Evolutionary conservation across 2,329 filamentous ascomycete genomes (phyloP).

Genomic region (Epichloe typhina): DNA sequence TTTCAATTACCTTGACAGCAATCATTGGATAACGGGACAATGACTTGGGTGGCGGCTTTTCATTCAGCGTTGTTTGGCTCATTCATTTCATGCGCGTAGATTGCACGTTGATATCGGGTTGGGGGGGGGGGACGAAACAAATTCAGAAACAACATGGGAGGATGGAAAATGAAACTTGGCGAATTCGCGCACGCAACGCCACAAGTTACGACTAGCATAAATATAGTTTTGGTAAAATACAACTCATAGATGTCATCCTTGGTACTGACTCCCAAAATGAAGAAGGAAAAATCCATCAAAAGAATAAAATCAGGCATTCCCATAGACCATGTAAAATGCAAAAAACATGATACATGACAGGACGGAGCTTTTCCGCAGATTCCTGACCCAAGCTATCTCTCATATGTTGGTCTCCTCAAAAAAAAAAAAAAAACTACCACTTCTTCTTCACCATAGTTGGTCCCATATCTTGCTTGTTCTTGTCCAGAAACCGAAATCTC

Average conservation of each 20-base stretch:
- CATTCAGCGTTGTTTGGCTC: not conserved
- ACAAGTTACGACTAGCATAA: not conserved
- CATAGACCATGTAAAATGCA: not conserved
- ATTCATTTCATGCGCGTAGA: not conserved
- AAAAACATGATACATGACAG: slow-evolving; percentile 5
- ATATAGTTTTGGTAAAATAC: not conserved
- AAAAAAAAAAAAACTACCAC: not conserved
- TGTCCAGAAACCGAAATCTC: no score
- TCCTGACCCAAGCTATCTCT: not conserved
- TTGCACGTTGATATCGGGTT: not conserved
- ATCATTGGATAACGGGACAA: not conserved
- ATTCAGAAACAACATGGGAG: no score
- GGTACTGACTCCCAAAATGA: no score
- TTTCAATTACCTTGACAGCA: not conserved
- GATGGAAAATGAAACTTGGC: not conserved
- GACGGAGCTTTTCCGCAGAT: not conserved
- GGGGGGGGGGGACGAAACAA: no score
- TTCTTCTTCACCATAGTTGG: no score
- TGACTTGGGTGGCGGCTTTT: not conserved
- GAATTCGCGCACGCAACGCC: not conserved
- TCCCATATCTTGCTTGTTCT: no score
- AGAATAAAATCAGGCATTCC: not conserved
- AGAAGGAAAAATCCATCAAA: not conserved
- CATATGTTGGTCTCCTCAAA: not conserved
- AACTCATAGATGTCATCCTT: no score